Base-by-base conservation (phyloP, 495 filamentous ascomycete species). In the Penicillium samsonianum region DNA sequence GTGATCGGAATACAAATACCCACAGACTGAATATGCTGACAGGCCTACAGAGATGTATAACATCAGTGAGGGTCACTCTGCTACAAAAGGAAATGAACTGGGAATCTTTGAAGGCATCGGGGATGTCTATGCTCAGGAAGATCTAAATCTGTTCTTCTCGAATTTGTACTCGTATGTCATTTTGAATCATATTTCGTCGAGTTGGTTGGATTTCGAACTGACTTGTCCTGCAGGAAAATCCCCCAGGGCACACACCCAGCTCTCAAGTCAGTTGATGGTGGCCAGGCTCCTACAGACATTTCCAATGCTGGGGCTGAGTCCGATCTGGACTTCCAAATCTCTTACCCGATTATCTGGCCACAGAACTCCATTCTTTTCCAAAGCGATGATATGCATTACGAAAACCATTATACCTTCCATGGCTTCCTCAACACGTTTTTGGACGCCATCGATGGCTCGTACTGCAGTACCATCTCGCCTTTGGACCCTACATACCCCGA, bases 391-490 rank as follows among this genome's bases (percentile, higher is more conserved):
- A 71, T 76, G 57, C 71, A 72, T 49, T 82, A 80, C 56, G 65
- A 78, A 37, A 63, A 67, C 10, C 74, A 81, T 53, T 80, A 76
- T 59, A 67, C 48, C 4, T 68, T 61, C 57, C 26, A 26, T 1
- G 72, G 72, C 17, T 68, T 78, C 54, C 60, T 78, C 14, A 77
- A 78, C 60, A 78, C 73, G 37, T 81, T 86, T 63, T 76, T 82
- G 55, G 81, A 86, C 57, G 84, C 84, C 20, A 79, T 87, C 25
- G 85, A 87, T 57, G 85, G 82, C 6, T 80, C 78, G 17, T 86
- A 86, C 65, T 87, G 78, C 62, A 68, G 67, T 26, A 60, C 61
- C 42, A 58, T 62, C 48, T 66, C 65, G 7, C 62, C 65, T n/a
- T 41, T 66, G 12, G 84, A 85, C 58, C 78, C 81, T 0, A 61